These are phyloP conservation scores for Teunomyces kruisii DNA, from an alignment of 805 yeast genomes.

Conservation along the genomic window DNA sequence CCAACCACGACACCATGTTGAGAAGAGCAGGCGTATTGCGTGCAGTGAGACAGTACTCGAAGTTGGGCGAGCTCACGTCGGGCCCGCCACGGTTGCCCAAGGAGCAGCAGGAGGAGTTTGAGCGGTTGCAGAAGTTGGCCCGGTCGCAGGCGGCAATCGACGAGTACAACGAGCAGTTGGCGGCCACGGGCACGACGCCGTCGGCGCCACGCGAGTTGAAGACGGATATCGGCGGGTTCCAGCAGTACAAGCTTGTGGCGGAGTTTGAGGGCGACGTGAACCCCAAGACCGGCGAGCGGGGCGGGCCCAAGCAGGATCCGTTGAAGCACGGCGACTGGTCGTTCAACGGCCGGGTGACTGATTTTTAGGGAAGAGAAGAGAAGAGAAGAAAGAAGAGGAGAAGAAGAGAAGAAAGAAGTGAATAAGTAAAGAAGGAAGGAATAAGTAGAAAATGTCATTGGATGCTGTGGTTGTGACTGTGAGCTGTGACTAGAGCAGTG, in stretches of 20 bases:
- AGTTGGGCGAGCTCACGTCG: conserved; percentile 21
- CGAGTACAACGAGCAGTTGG: conserved; percentile 57
- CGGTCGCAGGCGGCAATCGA: conserved; percentile 76
- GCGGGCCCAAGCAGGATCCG: conserved; percentile 98
- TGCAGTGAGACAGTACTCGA: conserved; percentile 1
- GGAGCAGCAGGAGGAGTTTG: conserved; percentile 90
- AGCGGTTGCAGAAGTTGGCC: conserved; percentile 77
- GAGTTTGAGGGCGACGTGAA: conserved; percentile 94
- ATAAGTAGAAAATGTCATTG: background rate
- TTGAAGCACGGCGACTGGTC: conserved; percentile 81
- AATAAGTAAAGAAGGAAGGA: background rate
- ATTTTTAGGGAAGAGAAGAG: conserved; percentile 59
- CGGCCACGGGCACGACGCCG: conserved; percentile 23
- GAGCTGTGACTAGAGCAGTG: too few relatives aligned
- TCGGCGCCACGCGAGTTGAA: conserved; percentile 8
- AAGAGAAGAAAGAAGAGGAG: background rate
- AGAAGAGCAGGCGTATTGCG: background rate
- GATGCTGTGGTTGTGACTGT: too few relatives aligned
- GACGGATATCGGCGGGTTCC: conserved; percentile 59
- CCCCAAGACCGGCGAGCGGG: conserved; percentile 92
- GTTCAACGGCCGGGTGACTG: conserved; percentile 94
- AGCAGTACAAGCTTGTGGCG: conserved; percentile 74
- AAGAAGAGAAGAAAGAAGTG: background rate
- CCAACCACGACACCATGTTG: background rate
- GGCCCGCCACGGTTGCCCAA: conserved; percentile 74